phyloP scores from a whole-genome alignment of 1,139 yeast genomes.

The Protomyces inouyei region DNA sequence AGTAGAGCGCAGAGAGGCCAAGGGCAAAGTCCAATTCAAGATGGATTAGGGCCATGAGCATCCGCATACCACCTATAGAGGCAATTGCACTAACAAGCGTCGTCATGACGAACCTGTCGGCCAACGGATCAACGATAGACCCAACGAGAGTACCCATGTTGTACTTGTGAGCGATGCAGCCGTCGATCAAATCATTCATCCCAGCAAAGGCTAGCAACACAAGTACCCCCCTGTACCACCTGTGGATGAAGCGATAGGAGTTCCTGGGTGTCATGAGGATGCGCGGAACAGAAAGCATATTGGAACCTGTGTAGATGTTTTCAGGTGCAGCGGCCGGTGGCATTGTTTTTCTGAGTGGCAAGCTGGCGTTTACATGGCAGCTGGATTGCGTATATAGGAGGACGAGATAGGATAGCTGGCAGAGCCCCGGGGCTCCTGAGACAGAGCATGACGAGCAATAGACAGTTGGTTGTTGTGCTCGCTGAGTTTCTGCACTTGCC shows the following conservation, averaged over 20 bases:
- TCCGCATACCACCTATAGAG: conserved; percentile 51
- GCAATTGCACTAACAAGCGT: conserved; percentile 75
- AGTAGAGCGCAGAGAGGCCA: conserved; percentile 68
- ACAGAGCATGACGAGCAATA: too few species aligned
- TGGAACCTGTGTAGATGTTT: conserved; percentile 75
- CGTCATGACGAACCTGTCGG: conserved; percentile 88
- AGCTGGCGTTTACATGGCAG: too few species aligned
- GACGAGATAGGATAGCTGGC: too few species aligned
- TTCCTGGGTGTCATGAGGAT: conserved; percentile 74
- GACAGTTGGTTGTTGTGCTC: too few species aligned
- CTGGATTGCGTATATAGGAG: too few species aligned
- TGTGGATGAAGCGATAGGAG: conserved; percentile 62
- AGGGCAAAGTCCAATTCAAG: conserved; percentile 79
- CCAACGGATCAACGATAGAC: conserved; percentile 88
- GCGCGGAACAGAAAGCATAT: conserved; percentile 72
- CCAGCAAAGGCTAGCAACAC: conserved; percentile 77
- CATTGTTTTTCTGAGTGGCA: too few species aligned
- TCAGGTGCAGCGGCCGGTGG: conserved; percentile 41
- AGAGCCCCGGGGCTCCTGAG: too few species aligned
- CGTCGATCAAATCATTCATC: conserved; percentile 86
- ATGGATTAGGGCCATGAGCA: conserved; percentile 69
- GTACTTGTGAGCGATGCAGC: conserved; percentile 76
- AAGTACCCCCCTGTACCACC: conserved; percentile 55
- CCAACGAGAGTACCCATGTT: conserved; percentile 80
- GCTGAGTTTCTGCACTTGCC: too few species aligned